phyloP scores from a whole-genome alignment of 257 asterid genomes.

The Solanum rostratum region DNA sequence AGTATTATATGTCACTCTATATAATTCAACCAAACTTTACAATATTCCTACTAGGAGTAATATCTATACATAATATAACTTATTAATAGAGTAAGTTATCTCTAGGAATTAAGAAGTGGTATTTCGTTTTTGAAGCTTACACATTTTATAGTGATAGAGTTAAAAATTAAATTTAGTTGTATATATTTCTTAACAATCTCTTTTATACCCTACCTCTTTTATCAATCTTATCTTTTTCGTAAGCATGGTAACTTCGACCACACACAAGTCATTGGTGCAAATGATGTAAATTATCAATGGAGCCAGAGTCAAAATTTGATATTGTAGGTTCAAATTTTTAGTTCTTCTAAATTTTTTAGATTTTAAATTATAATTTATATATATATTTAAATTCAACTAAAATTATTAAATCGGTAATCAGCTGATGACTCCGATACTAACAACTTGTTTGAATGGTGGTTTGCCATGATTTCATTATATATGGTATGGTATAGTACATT shows the following conservation, averaged over 20 bases:
- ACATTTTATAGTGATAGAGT: not conserved
- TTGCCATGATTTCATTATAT: no score
- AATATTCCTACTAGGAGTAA: not conserved
- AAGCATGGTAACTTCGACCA: not conserved
- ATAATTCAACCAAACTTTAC: not conserved
- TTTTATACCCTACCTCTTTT: not conserved
- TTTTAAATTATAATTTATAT: no score
- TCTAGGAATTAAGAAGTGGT: not conserved
- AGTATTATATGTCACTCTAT: no score
- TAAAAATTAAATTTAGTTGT: not conserved
- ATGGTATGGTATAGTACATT: no score
- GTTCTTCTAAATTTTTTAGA: no score
- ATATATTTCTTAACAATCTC: no score
- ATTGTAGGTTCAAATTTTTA: no score
- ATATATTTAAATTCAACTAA: no score
- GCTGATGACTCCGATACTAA: no score
- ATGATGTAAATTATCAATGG: not conserved
- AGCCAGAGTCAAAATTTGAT: no score
- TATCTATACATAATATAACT: not conserved
- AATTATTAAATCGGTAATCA: no score
- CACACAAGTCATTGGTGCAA: not conserved
- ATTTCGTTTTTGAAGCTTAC: not conserved
- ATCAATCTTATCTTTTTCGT: not conserved
- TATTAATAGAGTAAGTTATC: not conserved
- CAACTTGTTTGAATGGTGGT: no score